Base-by-base conservation (phyloP, 805 yeast genomes). In the Clavispora carvajalis region DNA sequence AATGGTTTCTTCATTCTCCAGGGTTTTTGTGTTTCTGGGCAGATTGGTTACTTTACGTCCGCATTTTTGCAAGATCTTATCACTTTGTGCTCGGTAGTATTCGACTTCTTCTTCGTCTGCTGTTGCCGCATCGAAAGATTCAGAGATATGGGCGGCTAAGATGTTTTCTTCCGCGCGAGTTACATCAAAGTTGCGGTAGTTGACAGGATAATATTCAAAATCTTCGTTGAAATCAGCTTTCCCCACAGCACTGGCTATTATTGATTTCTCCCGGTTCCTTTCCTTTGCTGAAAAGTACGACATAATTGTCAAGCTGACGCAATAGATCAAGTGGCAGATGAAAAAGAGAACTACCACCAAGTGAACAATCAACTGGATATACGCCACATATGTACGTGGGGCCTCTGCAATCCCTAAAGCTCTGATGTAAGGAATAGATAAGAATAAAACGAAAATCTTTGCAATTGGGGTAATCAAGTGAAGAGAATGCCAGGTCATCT, bases 351-450 rank as follows among this genome's bases (percentile, higher is more conserved):
- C 69, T 8, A 62, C 59, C 5, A 61, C 33, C 5, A 51, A 44
- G 52, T 76, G 79, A 7, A 75, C 53, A 7, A 62, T 23, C 18
- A 73, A 51, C 40, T 74, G 76, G 1, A 62, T 60, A 51, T 65
- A 71, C 0, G 74, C 73, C 34, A 76, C 60, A 40, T 65, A 57
- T 1, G 76, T 65, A 36, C 77, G 52, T 0, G 50, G 41, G 3
- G 54, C 48, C 41, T 71, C 79, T n/a, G 63, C 51, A 2, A 63
- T 44, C 12, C 58, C 46, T 30, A 77, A 46, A 15, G 55, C 50
- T 7, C 52, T 48, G 23, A 76, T 60, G 41, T 61, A 74, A 1
- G 79, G 72, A 7, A 76, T 58, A 39, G 71, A 69, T 33, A 77
- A 47, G 8, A 68, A 31, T 0, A 76, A 57, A 16, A 69, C 65